phyloP scores from a whole-genome alignment of 2,329 filamentous ascomycete genomes.

The Pseudogymnoascus sp. region DNA sequence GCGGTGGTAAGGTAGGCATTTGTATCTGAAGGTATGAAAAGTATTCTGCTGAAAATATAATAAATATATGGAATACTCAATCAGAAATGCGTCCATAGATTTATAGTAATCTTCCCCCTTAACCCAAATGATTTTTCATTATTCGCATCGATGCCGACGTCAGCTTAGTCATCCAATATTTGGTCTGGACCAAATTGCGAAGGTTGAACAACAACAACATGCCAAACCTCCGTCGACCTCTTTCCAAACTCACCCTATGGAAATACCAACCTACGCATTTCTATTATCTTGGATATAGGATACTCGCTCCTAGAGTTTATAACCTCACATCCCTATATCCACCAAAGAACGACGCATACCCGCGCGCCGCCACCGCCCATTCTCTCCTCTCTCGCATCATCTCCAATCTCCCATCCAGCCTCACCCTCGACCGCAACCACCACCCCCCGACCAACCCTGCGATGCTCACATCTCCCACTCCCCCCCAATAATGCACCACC shows the following conservation, averaged over 20 bases:
- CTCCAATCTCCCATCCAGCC: not conserved
- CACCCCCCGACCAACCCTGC: not conserved
- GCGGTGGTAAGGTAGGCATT: not conserved
- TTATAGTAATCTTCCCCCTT: not conserved
- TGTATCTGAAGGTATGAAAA: not conserved
- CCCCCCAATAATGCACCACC: not conserved
- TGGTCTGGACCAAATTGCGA: conserved; percentile 2
- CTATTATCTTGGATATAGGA: not conserved
- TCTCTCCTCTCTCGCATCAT: not conserved
- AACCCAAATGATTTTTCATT: not conserved
- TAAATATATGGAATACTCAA: not conserved
- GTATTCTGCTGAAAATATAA: not conserved
- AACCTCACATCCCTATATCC: not conserved
- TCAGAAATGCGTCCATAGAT: not conserved
- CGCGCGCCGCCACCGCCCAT: not conserved
- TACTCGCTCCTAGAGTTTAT: not conserved
- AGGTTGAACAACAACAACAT: not conserved
- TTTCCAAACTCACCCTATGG: not conserved
- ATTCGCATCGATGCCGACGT: not conserved
- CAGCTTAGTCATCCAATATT: conserved; percentile 1
- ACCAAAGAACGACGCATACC: not conserved
- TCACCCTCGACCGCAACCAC: not conserved
- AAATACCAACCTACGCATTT: not conserved
- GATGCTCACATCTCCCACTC: not conserved
- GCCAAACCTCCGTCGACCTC: not conserved